A percentile compares a stretch with the other conserved stretches of the same genome.
Conservation (phyloP, 441 rosid species). For the Viola pubescens region DNA sequence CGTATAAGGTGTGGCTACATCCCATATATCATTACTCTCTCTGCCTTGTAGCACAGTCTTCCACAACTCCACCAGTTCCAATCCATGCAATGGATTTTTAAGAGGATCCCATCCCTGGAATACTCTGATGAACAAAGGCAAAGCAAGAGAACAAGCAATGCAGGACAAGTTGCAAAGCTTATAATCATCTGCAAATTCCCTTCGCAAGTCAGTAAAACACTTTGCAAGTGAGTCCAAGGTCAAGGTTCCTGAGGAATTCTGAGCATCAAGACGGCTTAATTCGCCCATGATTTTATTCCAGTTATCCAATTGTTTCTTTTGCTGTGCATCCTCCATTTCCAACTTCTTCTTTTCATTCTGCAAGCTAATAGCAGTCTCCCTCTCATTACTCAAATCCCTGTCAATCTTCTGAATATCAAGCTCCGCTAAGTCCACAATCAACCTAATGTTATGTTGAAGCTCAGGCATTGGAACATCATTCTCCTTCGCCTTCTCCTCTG, state of each 20-base stretch:
- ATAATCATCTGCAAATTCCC: constrained; percentile 58
- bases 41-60: constrained; percentile 60
- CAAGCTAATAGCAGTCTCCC: constrained; percentile 69
- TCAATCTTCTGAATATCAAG: constrained; percentile 84
- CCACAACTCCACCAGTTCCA: constrained; percentile 55
- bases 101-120: constrained; percentile 98
- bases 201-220: constrained; percentile 43
- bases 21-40: constrained; percentile 63
- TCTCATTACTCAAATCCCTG: constrained; percentile 73
- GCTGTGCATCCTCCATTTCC: constrained; percentile 39
- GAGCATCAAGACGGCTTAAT: constrained; percentile 43
- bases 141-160: constrained; percentile 69
- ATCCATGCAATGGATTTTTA: constrained; percentile 50
- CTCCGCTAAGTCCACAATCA: constrained; percentile 75
- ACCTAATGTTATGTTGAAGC: constrained; percentile 71
- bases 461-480: constrained; percentile 88
- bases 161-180: constrained; percentile 64
- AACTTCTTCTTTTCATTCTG: constrained; percentile 70
- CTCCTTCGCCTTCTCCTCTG: constrained; percentile 79
- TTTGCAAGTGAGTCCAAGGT: constrained; percentile 54
- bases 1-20: constrained; percentile 45
- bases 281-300: constrained; percentile 48
- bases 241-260: constrained; percentile 43
- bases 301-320: constrained; percentile 47
- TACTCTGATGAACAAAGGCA: constrained; percentile 68